Conservation (phyloP, 768 basidiomycete species). For the Pleurotus djamor region DNA sequence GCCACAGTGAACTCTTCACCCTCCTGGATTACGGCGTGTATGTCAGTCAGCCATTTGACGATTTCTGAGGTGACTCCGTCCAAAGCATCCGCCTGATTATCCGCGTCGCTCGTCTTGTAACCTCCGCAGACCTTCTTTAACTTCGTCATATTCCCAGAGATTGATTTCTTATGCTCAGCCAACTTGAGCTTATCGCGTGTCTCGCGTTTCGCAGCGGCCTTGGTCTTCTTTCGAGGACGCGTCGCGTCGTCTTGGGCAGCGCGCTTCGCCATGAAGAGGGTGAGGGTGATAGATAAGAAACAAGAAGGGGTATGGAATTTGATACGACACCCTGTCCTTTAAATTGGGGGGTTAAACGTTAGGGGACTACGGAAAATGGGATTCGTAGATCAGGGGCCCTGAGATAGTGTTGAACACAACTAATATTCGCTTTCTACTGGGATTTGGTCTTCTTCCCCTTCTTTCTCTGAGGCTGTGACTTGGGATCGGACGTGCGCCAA, state of each 20-base stretch:
- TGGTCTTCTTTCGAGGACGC: not conserved
- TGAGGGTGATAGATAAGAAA: not conserved
- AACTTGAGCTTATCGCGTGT: not conserved
- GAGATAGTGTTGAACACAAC: not conserved
- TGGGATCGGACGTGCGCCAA: not conserved
- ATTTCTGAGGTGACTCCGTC: too few species aligned
- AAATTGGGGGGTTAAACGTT: not conserved
- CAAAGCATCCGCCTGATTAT: too few species aligned
- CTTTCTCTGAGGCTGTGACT: not conserved
- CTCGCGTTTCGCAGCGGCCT: not conserved
- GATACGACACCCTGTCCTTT: not conserved
- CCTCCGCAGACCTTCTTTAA: too few species aligned
- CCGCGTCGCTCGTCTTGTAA: too few species aligned
- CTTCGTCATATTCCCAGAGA: not conserved
- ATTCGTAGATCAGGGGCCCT: not conserved
- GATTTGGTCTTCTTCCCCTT: conserved; percentile 5
- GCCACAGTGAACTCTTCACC: too few species aligned
- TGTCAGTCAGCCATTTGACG: too few species aligned
- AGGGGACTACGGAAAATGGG: not conserved
- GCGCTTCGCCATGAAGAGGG: not conserved
- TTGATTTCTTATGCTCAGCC: not conserved
- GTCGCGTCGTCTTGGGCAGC: not conserved
- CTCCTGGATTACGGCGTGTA: too few species aligned
- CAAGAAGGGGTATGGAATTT: not conserved
- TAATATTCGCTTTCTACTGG: not conserved